phyloP scores from a whole-genome alignment of 2,329 filamentous ascomycete genomes.

The Epichloe uncinata region DNA sequence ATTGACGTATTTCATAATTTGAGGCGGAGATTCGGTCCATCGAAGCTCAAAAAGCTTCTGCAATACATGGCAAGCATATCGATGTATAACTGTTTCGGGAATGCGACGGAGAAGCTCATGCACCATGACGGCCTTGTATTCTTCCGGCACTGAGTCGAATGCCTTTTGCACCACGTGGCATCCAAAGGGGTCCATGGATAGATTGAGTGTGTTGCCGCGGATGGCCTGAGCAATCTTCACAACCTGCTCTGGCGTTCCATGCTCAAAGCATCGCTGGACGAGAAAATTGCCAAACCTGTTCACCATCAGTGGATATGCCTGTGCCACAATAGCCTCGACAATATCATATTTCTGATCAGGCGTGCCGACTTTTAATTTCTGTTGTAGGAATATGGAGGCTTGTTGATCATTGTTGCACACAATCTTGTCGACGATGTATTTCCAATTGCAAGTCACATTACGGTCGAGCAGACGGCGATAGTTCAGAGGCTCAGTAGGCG shows the following conservation, averaged over 20 bases:
- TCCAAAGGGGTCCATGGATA: conserved; percentile 98
- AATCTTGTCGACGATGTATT: conserved; percentile 98
- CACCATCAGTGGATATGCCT: conserved; percentile 92
- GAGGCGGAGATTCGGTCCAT: conserved; percentile 86
- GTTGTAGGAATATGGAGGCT: conserved; percentile 95
- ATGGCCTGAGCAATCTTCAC: conserved; percentile 91
- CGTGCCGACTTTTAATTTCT: conserved; percentile 95
- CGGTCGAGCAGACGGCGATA: conserved; percentile 91
- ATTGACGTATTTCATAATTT: conserved; percentile 98
- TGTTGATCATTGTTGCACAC: conserved; percentile 99
- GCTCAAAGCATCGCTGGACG: conserved; percentile 96
- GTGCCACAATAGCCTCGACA: conserved; percentile 87
- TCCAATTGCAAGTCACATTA: conserved; percentile 97
- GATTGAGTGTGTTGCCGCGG: conserved; percentile 79
- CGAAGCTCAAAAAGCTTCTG: conserved; percentile 97
- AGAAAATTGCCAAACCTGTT: conserved; percentile 98
- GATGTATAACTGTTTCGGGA: conserved; percentile 94
- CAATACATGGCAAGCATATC: conserved; percentile 98
- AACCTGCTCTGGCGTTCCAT: conserved; percentile 88
- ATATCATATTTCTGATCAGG: conserved; percentile 95
- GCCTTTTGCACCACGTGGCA: conserved; percentile 98
- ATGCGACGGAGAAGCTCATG: conserved; percentile 90
- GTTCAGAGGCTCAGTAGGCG: conserved; percentile 87
- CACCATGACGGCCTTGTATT: conserved; percentile 99
- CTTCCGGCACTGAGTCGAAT: conserved; percentile 92